Evolutionary conservation across 495 filamentous ascomycete genomes (phyloP), one percentile per base, ranked within the genome.

Genomic region (Lophiotrema nucula): DNA sequence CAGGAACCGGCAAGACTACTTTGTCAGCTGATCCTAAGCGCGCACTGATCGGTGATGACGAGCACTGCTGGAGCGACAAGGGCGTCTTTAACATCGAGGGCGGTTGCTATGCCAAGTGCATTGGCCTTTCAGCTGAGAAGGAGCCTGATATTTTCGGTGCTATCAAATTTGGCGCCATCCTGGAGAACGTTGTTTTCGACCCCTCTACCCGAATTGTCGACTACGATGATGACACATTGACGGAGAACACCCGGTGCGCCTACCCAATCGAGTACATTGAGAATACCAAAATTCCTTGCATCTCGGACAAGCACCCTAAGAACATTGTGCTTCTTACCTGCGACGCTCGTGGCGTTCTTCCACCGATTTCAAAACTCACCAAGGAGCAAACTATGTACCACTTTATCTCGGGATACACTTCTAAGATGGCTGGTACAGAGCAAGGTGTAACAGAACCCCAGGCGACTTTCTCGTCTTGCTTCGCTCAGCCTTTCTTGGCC

Each of bases 81-180:
- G 93, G 93, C 72, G 87, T 98, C 69, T 98, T 98, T 86, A 98
- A 98, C 83, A 97, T 98, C 60, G 93, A 98, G 80, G 93, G 93
- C 70, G 93, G 93, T 53, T 97, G 93, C 83, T 98, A 98, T 77
- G 93, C 93, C 76, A 98, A 98, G 83, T 93, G 88, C 76, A 91
- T 98, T 73, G 91, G 92, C 65, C 88, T 98, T 38, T 97, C 93
- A 12, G 92, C 87, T 42, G 95, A 97, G 81, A 98, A 97, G 84
- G 73, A 98, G 73, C 95, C 93, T 42, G 93, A 98, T 82, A 98
- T 98, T 74, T 96, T 87, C 80, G 83, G 84, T 74, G 93, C 93
- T 69, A 96, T 98, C 82, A 86, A 82, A 67, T 98, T 95, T 77
- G 93, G 93, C 53, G 93, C 95, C 64, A 90, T 98, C 61, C 83